Percentiles rank a stretch among this genome's conserved stretches.
Evolutionary conservation across 2,329 filamentous ascomycete species (phyloP).

Genomic region (Clonostachys sp.): DNA sequence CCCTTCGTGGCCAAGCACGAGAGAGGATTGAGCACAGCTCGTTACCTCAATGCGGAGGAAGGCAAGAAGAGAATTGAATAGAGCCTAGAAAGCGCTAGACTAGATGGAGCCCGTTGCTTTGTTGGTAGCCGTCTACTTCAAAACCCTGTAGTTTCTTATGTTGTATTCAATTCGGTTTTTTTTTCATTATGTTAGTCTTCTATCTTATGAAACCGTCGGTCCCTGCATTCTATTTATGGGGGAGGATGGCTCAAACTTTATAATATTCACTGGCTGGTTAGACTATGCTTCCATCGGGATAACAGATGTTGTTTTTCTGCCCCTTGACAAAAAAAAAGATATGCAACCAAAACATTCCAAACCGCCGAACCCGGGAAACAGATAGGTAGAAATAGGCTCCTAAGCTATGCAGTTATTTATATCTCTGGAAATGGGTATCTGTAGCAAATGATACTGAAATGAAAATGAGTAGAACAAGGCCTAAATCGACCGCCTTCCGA

Average conservation of each 20-base stretch:
- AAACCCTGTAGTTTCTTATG: not conserved
- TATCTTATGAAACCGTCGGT: constrained; percentile 2
- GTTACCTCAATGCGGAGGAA: constrained; percentile 84
- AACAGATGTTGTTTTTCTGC: too few relatives aligned
- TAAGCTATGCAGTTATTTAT: not conserved
- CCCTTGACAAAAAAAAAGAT: not conserved
- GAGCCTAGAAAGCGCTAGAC: constrained; percentile 4
- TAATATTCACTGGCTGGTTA: too few relatives aligned
- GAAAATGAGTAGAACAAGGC: not conserved
- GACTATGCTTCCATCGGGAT: too few relatives aligned
- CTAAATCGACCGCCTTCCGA: too few relatives aligned
- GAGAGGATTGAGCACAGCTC: constrained; percentile 75
- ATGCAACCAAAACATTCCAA: not conserved
- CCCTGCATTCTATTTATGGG: constrained; percentile 1
- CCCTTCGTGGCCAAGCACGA: constrained; percentile 66
- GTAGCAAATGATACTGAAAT: not conserved
- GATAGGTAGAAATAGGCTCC: not conserved
- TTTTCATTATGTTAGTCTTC: not conserved
- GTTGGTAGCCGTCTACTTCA: not conserved
- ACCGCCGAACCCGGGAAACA: not conserved
- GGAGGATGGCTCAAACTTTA: too few relatives aligned
- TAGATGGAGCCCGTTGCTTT: not conserved
- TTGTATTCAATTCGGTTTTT: not conserved
- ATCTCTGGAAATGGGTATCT: constrained; percentile 10
- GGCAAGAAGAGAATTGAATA: constrained; percentile 98